Evolutionary conservation across 129 eudicot species (phyloP).

Genomic region (Escallonia rubra): DNA sequence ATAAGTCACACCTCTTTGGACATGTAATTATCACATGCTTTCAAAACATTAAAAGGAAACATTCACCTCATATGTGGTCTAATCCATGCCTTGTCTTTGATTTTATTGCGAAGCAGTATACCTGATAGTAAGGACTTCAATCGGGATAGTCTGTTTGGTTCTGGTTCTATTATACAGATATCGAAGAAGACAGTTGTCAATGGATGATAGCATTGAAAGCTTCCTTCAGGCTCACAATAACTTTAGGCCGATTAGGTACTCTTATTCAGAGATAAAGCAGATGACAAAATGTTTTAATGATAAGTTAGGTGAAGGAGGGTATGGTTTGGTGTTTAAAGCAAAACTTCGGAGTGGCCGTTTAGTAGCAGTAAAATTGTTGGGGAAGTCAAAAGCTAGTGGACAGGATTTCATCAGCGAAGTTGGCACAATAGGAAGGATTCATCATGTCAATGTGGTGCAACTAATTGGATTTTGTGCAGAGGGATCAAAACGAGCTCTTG

Average conservation of each 20-base stretch:
- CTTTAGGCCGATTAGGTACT: conserved; percentile 7
- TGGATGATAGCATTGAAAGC: not conserved
- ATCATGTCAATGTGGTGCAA: conserved; percentile 9
- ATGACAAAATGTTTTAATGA: conserved; percentile 3
- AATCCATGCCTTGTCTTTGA: no score
- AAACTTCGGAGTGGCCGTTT: not conserved
- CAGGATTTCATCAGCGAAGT: conserved; percentile 21
- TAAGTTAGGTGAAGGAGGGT: no score
- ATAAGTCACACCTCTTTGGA: no score
- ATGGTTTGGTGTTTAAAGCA: no score
- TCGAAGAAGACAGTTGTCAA: not conserved
- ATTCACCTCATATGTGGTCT: no score
- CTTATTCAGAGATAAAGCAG: conserved; percentile 1
- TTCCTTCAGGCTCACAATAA: conserved; percentile 4
- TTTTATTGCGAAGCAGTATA: no score
- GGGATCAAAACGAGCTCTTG: not conserved
- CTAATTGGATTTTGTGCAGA: conserved; percentile 7
- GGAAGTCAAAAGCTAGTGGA: conserved; percentile 7
- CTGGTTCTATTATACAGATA: not conserved
- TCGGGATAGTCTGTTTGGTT: not conserved
- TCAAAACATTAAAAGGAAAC: no score
- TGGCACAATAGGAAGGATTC: conserved; percentile 14
- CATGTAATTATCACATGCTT: no score
- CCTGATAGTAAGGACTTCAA: no score
- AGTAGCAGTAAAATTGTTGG: conserved; percentile 10